Evolutionary conservation across 2,329 filamentous ascomycete species (phyloP).

Genomic region (Colletotrichum gigasporum): DNA sequence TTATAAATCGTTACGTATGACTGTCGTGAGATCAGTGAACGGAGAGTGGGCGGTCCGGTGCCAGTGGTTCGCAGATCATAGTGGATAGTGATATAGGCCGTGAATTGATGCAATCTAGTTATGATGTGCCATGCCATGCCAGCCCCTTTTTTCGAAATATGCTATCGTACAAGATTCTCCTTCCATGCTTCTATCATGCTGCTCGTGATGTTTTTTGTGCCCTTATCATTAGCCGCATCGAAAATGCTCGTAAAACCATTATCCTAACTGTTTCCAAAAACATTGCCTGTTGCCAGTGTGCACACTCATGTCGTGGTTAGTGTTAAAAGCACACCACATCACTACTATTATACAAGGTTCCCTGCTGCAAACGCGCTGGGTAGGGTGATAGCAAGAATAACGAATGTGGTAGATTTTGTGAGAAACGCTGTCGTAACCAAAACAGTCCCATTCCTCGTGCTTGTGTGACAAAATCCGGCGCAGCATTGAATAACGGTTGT

Average conservation of each 20-base stretch:
- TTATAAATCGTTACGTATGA: neutral
- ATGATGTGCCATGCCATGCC: neutral
- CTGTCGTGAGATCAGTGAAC: neutral
- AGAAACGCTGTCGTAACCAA: constrained; percentile 4
- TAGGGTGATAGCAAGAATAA: constrained; percentile 12
- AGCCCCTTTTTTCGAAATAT: neutral
- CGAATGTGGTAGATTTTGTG: constrained; percentile 30
- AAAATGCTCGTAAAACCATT: neutral
- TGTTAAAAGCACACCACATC: constrained; percentile 13
- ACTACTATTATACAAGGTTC: constrained; percentile 21
- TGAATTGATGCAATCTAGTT: constrained; percentile 9
- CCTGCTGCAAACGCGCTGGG: neutral
- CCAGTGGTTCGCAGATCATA: neutral
- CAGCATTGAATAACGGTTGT: constrained; percentile 14
- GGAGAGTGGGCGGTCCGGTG: neutral
- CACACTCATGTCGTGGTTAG: neutral
- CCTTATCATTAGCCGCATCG: neutral
- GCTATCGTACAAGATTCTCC: neutral
- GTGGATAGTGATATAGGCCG: neutral
- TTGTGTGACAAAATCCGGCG: constrained; percentile 15
- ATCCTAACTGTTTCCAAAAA: neutral
- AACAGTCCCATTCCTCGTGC: neutral
- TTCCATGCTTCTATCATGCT: constrained; percentile 14
- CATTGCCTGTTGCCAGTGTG: neutral
- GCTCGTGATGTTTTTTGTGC: neutral